Percentiles rank a stretch among this genome's conserved stretches.
phyloP scores from a whole-genome alignment of 176 grass and related monocot genomes.

The Phyllostachys edulis region DNA sequence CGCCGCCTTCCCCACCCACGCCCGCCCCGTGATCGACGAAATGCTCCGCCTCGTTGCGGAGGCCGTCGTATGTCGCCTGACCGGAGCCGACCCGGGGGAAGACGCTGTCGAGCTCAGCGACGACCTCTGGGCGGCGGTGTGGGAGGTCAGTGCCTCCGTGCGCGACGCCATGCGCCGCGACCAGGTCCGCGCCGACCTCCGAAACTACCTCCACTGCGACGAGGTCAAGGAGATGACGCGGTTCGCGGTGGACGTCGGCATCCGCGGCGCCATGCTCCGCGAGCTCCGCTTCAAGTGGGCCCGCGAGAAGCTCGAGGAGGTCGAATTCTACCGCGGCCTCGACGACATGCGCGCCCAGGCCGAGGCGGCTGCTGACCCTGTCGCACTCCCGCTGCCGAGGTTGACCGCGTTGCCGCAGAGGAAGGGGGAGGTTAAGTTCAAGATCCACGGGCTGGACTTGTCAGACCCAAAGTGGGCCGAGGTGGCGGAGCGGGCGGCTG shows the following conservation, averaged over 20 bases:
- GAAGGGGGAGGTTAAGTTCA: conserved; percentile 78
- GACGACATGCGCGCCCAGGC: conserved; percentile 55
- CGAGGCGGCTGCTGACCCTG: not conserved
- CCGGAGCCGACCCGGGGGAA: conserved; percentile 1
- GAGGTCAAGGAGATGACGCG: conserved; percentile 94
- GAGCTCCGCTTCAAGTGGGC: conserved; percentile 99
- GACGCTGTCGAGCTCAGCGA: conserved; percentile 54
- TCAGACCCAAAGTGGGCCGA: conserved; percentile 81
- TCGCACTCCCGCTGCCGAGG: not conserved
- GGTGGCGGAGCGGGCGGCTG: conserved; percentile 58
- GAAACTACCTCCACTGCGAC: conserved; percentile 68
- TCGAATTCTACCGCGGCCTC: conserved; percentile 72
- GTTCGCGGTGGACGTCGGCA: conserved; percentile 77
- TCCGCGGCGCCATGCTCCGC: conserved; percentile 74
- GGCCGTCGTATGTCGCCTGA: conserved; percentile 54
- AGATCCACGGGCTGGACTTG: conserved; percentile 82
- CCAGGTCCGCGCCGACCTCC: conserved; percentile 57
- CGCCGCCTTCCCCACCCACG: conserved; percentile 53
- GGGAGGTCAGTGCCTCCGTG: conserved; percentile 64
- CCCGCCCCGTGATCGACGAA: conserved; percentile 58
- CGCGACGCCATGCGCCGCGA: conserved; percentile 53
- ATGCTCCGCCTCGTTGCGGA: conserved; percentile 84
- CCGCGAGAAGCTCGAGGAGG: conserved; percentile 82
- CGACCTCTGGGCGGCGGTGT: conserved; percentile 53
- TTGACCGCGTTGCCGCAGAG: conserved; percentile 67